A percentile compares a stretch with the other conserved stretches of the same genome.
Conservation (phyloP, 169 alveolate species). For the Cryptosporidium andersoni region DNA sequence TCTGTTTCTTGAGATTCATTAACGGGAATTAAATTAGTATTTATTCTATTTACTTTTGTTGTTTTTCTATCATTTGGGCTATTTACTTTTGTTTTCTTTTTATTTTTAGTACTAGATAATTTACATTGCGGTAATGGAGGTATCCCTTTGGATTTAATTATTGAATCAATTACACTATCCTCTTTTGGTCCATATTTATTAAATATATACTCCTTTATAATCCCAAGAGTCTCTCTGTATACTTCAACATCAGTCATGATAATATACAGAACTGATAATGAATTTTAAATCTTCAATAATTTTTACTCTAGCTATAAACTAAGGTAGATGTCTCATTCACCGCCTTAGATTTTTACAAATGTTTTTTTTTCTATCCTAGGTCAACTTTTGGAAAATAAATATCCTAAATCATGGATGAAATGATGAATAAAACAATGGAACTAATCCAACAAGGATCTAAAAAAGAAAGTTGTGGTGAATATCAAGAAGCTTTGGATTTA, state of each 20-base stretch:
- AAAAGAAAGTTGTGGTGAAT: slow-evolving; percentile 59
- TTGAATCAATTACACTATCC: slow-evolving; percentile 33
- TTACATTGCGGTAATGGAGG: not conserved
- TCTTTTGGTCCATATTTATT: slow-evolving; percentile 61
- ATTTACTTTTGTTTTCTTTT: no score
- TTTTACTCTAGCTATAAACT: not conserved
- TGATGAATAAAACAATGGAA: slow-evolving; percentile 57
- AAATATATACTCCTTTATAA: slow-evolving; percentile 29
- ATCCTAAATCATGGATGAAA: not conserved
- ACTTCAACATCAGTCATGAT: slow-evolving; percentile 17
- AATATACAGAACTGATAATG: no score
- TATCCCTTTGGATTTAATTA: slow-evolving; percentile 56
- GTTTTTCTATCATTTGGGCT: no score
- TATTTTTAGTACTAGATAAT: no score
- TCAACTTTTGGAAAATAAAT: not conserved
- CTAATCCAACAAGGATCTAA: slow-evolving; percentile 70
- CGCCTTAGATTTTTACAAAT: slow-evolving; percentile 32
- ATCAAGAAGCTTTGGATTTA: slow-evolving; percentile 67
- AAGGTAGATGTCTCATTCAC: slow-evolving; percentile 39
- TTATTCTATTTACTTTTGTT: no score
- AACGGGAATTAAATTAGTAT: no score
- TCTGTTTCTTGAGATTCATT: no score
- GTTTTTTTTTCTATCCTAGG: not conserved
- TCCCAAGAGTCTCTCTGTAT: slow-evolving; percentile 40
- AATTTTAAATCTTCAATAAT: not conserved